A percentile compares a stretch with the other conserved stretches of the same genome.
Conservation (phyloP, 768 basidiomycete species). For the Termitomyces bulborhizus region DNA sequence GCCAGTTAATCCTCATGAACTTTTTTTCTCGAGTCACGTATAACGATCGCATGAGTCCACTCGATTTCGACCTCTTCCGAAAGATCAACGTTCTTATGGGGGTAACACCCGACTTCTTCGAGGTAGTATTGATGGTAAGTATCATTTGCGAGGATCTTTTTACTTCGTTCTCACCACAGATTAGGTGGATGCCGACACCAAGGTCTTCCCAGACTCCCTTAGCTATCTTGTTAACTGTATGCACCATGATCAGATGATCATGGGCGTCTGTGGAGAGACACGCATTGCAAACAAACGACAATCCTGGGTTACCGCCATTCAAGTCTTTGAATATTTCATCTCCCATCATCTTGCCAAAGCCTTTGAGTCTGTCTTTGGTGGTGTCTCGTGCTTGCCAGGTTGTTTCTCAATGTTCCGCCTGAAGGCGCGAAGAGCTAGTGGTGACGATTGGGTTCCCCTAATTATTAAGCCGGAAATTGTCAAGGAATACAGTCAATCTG, state of each 20-base stretch:
- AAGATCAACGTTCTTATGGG: conserved; percentile 96
- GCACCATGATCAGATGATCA: conserved; percentile 98
- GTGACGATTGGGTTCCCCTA: conserved; percentile 97
- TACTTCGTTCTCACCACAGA: conserved; percentile 6
- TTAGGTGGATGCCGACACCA: conserved; percentile 98
- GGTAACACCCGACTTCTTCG: conserved; percentile 98
- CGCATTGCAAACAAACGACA: conserved; percentile 97
- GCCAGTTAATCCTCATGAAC: conserved; percentile 98
- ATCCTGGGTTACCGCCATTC: conserved; percentile 98
- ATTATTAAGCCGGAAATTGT: conserved; percentile 97
- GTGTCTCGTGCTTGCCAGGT: conserved; percentile 98
- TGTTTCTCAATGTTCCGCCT: conserved; percentile 99
- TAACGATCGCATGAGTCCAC: conserved; percentile 96
- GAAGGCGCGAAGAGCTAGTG: conserved; percentile 82
- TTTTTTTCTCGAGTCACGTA: conserved; percentile 99
- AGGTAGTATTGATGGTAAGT: conserved; percentile 93
- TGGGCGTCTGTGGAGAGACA: conserved; percentile 99
- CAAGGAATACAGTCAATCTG: conserved; percentile 92
- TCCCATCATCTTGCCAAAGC: conserved; percentile 98
- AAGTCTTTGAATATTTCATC: conserved; percentile 98
- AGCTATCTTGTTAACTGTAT: conserved; percentile 93
- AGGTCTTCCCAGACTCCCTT: conserved; percentile 87
- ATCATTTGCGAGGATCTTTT: background rate
- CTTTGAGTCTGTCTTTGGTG: conserved; percentile 98
- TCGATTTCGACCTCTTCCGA: conserved; percentile 97